Percentiles rank a stretch among this genome's conserved stretches.
These are phyloP conservation scores for Geotrichum candidum DNA, from an alignment of 1,139 yeast genomes.

Conservation along the genomic window DNA sequence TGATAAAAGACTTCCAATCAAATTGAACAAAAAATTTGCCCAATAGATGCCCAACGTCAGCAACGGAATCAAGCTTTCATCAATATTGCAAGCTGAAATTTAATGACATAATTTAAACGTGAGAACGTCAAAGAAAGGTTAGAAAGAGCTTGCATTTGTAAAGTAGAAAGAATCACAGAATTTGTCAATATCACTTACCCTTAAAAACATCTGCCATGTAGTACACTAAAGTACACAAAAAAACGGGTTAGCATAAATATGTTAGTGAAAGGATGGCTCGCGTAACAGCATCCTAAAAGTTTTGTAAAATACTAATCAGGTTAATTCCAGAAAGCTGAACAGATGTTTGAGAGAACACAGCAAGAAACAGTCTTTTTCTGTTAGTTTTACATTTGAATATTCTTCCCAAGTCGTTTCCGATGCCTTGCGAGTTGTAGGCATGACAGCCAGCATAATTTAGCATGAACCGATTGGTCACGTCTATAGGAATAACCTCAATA, in stretches of 20 bases:
- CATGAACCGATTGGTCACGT: slow-evolving; percentile 27
- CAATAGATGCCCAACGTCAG: slow-evolving; percentile 26
- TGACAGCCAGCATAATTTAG: not conserved
- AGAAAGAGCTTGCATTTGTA: not conserved
- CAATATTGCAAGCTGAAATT: slow-evolving; percentile 24
- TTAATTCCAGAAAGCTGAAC: slow-evolving; percentile 67
- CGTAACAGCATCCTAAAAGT: not conserved
- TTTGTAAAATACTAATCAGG: slow-evolving; percentile 48
- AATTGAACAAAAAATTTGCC: slow-evolving; percentile 36
- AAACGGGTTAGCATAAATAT: slow-evolving; percentile 26
- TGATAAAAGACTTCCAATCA: slow-evolving; percentile 37
- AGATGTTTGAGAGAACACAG: slow-evolving; percentile 52
- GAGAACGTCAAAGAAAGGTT: not conserved
- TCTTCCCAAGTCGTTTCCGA: not conserved
- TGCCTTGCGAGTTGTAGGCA: not conserved
- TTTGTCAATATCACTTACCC: slow-evolving; percentile 9
- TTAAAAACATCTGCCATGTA: slow-evolving; percentile 22
- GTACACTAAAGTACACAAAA: slow-evolving; percentile 42
- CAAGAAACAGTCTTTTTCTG: slow-evolving; percentile 33
- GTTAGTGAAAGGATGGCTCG: slow-evolving; percentile 39
- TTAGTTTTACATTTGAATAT: not conserved
- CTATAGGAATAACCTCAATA: slow-evolving; percentile 33
- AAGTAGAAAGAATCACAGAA: not conserved
- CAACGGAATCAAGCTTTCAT: slow-evolving; percentile 18
- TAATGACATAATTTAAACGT: slow-evolving; percentile 9